Evolutionary conservation across 2,329 filamentous ascomycete species (phyloP).

Genomic region (Diaporthe vexans): DNA sequence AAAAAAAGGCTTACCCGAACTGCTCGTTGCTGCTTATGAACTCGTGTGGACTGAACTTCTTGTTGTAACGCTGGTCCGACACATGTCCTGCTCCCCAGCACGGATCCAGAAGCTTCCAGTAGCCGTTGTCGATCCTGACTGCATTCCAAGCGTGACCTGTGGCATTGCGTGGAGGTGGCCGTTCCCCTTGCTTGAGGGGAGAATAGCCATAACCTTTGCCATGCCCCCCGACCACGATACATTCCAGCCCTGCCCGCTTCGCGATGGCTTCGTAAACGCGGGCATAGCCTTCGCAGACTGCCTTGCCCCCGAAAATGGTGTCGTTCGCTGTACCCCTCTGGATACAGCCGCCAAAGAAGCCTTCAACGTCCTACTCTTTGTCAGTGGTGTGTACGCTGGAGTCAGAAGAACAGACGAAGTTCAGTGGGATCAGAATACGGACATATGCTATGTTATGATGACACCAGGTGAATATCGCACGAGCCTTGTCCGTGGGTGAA

Average conservation of each 20-base stretch:
- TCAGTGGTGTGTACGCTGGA: neutral
- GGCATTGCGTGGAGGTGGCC: constrained; percentile 73
- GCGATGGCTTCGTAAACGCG: constrained; percentile 85
- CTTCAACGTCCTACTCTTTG: constrained; percentile 65
- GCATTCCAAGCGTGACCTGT: constrained; percentile 92
- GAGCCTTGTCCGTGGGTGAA: constrained; percentile 89
- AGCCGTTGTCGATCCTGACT: constrained; percentile 85
- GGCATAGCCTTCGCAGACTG: constrained; percentile 94
- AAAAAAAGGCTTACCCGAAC: constrained; percentile 70
- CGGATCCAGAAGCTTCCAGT: constrained; percentile 91
- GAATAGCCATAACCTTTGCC: constrained; percentile 88
- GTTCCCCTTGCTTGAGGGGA: constrained; percentile 72
- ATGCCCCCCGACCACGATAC: constrained; percentile 80
- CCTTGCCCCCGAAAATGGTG: constrained; percentile 82
- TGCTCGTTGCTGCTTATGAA: constrained; percentile 79
- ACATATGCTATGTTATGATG: constrained; percentile 93
- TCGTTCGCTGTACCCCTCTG: constrained; percentile 77
- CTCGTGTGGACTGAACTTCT: constrained; percentile 74
- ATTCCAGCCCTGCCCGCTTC: constrained; percentile 82
- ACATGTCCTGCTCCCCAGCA: constrained; percentile 93
- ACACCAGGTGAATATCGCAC: constrained; percentile 94
- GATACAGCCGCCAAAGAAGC: constrained; percentile 82
- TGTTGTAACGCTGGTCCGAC: constrained; percentile 70
- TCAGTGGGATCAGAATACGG: neutral
- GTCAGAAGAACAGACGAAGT: neutral